Conservation (phyloP, 2,329 filamentous ascomycete genomes). For the Pseudogymnoascus sp. region DNA sequence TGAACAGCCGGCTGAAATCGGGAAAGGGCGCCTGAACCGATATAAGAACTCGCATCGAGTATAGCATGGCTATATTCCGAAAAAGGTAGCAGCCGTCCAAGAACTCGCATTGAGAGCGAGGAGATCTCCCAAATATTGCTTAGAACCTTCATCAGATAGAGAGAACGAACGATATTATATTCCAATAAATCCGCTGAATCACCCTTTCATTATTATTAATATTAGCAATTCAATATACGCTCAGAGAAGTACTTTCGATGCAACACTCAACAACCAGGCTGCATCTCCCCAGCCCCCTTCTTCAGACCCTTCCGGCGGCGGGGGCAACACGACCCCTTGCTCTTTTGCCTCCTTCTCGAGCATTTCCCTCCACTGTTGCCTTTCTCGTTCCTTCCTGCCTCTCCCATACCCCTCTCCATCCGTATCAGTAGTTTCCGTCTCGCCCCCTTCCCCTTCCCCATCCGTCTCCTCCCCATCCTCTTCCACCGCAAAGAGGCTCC, state of each 20-base stretch:
- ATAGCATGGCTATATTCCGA: background rate
- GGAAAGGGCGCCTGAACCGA: background rate
- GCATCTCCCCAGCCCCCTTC: slow-evolving; percentile 59
- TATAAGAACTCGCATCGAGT: background rate
- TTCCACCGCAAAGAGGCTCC: slow-evolving; percentile 54
- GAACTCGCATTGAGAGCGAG: background rate
- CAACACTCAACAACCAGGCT: slow-evolving; percentile 59
- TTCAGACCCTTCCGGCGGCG: slow-evolving; percentile 41
- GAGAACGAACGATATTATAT: background rate
- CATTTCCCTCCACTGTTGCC: slow-evolving; percentile 11
- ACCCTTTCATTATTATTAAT: background rate
- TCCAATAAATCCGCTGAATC: background rate
- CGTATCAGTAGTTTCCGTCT: slow-evolving; percentile 31
- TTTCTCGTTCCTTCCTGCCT: background rate
- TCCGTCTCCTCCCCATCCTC: slow-evolving; percentile 48
- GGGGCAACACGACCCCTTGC: slow-evolving; percentile 22
- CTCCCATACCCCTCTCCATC: slow-evolving; percentile 27
- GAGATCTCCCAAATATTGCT: background rate
- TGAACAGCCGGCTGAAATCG: background rate
- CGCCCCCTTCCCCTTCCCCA: slow-evolving; percentile 31
- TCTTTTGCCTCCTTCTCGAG: slow-evolving; percentile 16
- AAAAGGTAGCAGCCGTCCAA: background rate
- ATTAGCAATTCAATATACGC: background rate
- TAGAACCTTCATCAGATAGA: background rate
- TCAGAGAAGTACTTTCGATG: slow-evolving; percentile 30